Base-by-base conservation (phyloP, 2,329 filamentous ascomycete species). In the Neopestalotiopsis sp. region DNA sequence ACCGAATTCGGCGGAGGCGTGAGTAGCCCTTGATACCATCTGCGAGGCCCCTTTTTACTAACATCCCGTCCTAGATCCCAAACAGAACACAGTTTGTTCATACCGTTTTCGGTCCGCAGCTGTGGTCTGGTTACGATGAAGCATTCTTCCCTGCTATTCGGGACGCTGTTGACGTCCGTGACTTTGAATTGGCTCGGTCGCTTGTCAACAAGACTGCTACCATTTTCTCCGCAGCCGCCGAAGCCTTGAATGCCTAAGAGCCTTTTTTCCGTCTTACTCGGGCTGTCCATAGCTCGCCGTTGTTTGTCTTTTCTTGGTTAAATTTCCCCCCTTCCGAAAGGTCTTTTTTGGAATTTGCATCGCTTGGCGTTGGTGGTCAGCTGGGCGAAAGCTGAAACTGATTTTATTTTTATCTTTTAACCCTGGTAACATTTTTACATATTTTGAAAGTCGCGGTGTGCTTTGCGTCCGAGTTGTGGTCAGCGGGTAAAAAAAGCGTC, bases 31-130 rank as follows among this genome's bases (percentile, higher is more conserved):
- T 40, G 58, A 7, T 59, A 17, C 24, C 28, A 0, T 42, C 10
- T 49, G 5, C 40, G 14, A 30, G 32, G 53, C 69, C 61, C 68
- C 61, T 24, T 49, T 28, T 58, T 40, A 53, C 68, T 75, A 65
- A 76, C 73, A 68, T 65, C 69, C 40, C 5, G 34, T 61, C 68
- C n/a, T 68, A 94, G 92, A 88, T 97, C 4, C 93, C 93, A 53
- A 94, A 94, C 74, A 91, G 95, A 72, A 93, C 92, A 5, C 96
- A 98, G 81, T 99, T 94, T 86, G 97, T 97, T 80, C 96, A 98
- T 80, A 88, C 97, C 76, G 83, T 99, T 68, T 97, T 95, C 78
- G 95, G 93, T 1, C 96, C 96, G 0, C 89, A 94, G 76, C 84
- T 89, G 2, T 95, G 94, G 91, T 91, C 90, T 42, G 89, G 87